These are phyloP conservation scores for Colletotrichum tabaci DNA, from an alignment of 2,329 filamentous ascomycete species.

Conservation along the genomic window DNA sequence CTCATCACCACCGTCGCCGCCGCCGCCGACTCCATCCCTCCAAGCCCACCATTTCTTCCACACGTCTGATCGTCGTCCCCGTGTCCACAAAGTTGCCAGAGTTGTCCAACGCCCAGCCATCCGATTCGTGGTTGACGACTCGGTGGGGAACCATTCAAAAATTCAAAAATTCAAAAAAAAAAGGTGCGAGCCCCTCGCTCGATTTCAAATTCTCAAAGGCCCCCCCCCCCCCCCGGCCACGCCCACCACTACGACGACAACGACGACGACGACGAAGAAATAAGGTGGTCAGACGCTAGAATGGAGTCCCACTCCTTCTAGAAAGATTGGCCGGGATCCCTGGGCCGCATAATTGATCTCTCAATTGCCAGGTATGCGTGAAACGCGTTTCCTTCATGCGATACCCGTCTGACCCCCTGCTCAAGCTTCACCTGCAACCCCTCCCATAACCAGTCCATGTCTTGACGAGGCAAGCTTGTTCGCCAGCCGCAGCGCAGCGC, in stretches of 20 bases:
- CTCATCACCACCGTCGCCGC: slow-evolving; percentile 7
- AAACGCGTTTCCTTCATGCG: slow-evolving; percentile 64
- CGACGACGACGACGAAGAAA: slow-evolving; percentile 29
- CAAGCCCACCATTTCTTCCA: slow-evolving; percentile 16
- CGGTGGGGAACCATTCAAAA: slow-evolving; percentile 9
- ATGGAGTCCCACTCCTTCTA: slow-evolving; percentile 53
- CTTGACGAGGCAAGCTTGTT: slow-evolving; percentile 35
- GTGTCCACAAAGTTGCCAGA: slow-evolving; percentile 31
- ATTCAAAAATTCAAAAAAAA: not conserved
- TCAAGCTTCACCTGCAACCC: slow-evolving; percentile 30
- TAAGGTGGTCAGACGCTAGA: slow-evolving; percentile 50
- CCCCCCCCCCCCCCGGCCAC: not conserved
- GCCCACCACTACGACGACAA: too few relatives aligned
- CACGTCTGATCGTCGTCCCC: slow-evolving; percentile 38
- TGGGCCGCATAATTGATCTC: slow-evolving; percentile 61
- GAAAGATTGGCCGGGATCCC: slow-evolving; percentile 50
- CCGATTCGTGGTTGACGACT: slow-evolving; percentile 25
- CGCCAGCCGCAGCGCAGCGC: slow-evolving; percentile 1
- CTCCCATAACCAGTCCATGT: slow-evolving; percentile 33
- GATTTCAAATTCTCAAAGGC: slow-evolving; percentile 20
- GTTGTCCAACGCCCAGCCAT: slow-evolving; percentile 17
- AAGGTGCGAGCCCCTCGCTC: not conserved
- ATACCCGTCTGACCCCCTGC: slow-evolving; percentile 47
- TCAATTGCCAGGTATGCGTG: slow-evolving; percentile 64
- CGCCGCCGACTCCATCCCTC: slow-evolving; percentile 6